A percentile compares a stretch with the other conserved stretches of the same genome.
Evolutionary conservation across 2,329 filamentous ascomycete species (phyloP).

Genomic region (Trichoderma harzianum): DNA sequence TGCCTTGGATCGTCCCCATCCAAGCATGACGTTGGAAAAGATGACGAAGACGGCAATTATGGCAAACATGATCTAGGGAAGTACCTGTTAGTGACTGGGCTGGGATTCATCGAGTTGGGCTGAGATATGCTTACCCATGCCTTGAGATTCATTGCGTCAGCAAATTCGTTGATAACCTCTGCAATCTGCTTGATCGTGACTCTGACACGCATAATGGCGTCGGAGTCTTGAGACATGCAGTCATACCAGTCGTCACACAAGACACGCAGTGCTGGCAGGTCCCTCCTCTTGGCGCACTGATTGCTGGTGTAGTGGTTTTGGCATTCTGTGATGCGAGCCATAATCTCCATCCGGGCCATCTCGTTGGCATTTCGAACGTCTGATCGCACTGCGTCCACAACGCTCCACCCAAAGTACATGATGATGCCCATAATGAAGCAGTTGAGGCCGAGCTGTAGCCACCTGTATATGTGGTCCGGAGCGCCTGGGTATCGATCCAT

Average conservation of each 20-base stretch:
- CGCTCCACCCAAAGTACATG: conserved; percentile 65
- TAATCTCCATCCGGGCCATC: conserved; percentile 63
- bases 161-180: conserved; percentile 89
- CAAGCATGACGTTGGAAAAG: conserved; percentile 7
- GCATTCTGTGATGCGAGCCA: conserved; percentile 72
- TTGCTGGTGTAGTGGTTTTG: conserved; percentile 72
- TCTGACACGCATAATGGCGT: conserved; percentile 72
- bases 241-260: conserved; percentile 78
- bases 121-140: conserved; percentile 46
- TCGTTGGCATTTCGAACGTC: conserved; percentile 73
- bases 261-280: conserved; percentile 67
- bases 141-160: conserved; percentile 87
- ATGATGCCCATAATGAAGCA: conserved; percentile 53
- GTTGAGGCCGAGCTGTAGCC: conserved; percentile 62
- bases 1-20: conserved; percentile 4
- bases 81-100: not conserved
- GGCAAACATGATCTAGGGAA: not conserved
- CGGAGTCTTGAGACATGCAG: conserved; percentile 83
- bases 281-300: conserved; percentile 57
- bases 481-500: conserved; percentile 57
- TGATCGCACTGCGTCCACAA: conserved; percentile 65
- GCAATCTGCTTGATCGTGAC: conserved; percentile 86
- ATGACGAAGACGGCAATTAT: conserved; percentile 5
- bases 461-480: conserved; percentile 57
- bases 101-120: too few species aligned